Evolutionary conservation across 768 basidiomycete species (phyloP).

Genomic region (Suillus subalutaceus): DNA sequence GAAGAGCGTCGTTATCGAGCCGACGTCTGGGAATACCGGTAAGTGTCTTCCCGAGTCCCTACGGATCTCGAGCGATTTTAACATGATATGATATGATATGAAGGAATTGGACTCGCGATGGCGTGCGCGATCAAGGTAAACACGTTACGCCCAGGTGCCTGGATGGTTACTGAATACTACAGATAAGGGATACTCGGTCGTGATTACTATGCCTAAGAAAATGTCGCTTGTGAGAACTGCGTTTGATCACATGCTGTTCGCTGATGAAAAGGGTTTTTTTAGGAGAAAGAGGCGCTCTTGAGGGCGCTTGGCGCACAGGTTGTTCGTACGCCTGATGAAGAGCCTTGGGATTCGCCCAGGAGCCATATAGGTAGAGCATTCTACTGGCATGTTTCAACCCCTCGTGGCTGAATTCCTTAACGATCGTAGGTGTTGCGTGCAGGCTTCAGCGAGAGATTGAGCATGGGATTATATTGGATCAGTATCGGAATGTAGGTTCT

Average conservation of each 20-base stretch:
- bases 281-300: slow-evolving; percentile 93
- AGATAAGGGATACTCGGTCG: slow-evolving; percentile 90
- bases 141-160: slow-evolving; percentile 8
- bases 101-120: slow-evolving; percentile 93
- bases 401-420: slow-evolving; percentile 89
- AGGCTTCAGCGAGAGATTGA: slow-evolving; percentile 79
- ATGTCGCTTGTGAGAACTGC: slow-evolving; percentile 72
- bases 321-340: slow-evolving; percentile 89
- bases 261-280: not conserved
- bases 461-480: slow-evolving; percentile 87
- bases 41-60: slow-evolving; percentile 21
- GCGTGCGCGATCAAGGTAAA: slow-evolving; percentile 91
- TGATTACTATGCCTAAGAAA: slow-evolving; percentile 91
- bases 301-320: slow-evolving; percentile 94
- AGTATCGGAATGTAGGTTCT: slow-evolving; percentile 74
- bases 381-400: slow-evolving; percentile 30
- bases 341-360: slow-evolving; percentile 85
- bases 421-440: slow-evolving; percentile 84
- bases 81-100: not conserved
- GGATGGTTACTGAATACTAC: slow-evolving; percentile 68
- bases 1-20: slow-evolving; percentile 91
- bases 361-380: slow-evolving; percentile 85
- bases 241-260: not conserved
- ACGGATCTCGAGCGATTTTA: not conserved
- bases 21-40: slow-evolving; percentile 97